A percentile compares a stretch with the other conserved stretches of the same genome.
phyloP scores from a whole-genome alignment of 176 grass and related monocot species.

The Musa acuminata region DNA sequence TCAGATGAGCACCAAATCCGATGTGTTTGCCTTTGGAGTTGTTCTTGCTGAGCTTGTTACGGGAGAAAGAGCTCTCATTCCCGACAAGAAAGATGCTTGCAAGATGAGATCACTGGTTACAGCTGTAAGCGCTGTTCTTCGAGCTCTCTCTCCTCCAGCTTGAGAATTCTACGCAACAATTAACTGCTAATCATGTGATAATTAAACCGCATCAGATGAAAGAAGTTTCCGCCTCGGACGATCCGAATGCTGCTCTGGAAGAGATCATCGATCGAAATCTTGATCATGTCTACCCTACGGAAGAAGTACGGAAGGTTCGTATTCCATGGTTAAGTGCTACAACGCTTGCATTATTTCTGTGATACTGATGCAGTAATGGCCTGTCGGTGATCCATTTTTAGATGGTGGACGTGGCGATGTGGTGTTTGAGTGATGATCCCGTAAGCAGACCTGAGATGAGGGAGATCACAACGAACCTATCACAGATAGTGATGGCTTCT shows the following conservation, averaged over 20 bases:
- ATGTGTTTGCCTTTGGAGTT: slow-evolving; percentile 65
- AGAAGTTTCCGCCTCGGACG: slow-evolving; percentile 31
- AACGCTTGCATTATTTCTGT: neutral
- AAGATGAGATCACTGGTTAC: slow-evolving; percentile 46
- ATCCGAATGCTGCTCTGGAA: slow-evolving; percentile 32
- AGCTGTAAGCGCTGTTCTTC: slow-evolving; percentile 31
- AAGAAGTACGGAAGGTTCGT: slow-evolving; percentile 48
- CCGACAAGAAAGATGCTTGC: slow-evolving; percentile 45
- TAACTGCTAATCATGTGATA: too few relatives aligned
- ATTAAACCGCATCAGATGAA: slow-evolving; percentile 33
- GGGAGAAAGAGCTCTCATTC: slow-evolving; percentile 37
- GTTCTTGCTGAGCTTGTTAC: slow-evolving; percentile 61
- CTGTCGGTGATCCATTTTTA: neutral
- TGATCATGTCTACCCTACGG: slow-evolving; percentile 38
- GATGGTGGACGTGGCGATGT: slow-evolving; percentile 45
- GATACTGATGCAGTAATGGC: neutral
- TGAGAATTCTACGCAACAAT: too few relatives aligned
- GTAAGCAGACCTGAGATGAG: slow-evolving; percentile 50
- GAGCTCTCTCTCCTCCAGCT: too few relatives aligned
- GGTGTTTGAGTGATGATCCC: slow-evolving; percentile 51
- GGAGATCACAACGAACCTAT: slow-evolving; percentile 29
- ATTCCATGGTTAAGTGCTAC: neutral
- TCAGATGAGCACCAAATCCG: slow-evolving; percentile 59
- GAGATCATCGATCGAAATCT: slow-evolving; percentile 37
- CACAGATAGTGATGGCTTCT: slow-evolving; percentile 42